These are phyloP conservation scores for Fusarium compactum DNA, from an alignment of 2,329 filamentous ascomycete genomes.

Conservation along the genomic window DNA sequence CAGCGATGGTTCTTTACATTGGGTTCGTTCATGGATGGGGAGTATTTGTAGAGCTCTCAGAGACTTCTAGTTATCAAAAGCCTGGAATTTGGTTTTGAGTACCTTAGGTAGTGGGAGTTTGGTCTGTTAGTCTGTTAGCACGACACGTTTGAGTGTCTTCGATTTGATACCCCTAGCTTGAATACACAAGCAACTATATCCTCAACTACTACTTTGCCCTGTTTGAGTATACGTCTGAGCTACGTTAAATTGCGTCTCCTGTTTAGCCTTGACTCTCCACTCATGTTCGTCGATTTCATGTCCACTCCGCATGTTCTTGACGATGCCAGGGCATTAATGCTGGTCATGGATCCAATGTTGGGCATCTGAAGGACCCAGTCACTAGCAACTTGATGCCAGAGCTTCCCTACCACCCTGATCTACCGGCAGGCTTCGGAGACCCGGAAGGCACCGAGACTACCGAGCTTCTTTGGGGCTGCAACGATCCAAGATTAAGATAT, in stretches of 20 bases:
- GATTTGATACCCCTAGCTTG: slow-evolving; percentile 41
- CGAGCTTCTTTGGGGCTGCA: neutral
- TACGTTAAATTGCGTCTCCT: neutral
- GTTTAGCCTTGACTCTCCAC: neutral
- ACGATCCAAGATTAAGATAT: slow-evolving; percentile 6
- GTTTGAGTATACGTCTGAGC: neutral
- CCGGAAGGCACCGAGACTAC: neutral
- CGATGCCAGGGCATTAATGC: neutral
- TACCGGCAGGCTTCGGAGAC: neutral
- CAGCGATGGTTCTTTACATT: neutral
- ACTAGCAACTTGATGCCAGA: neutral
- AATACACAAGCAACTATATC: slow-evolving; percentile 22
- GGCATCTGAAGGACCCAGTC: neutral
- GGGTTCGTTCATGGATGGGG: slow-evolving; percentile 17
- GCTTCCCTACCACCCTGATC: neutral
- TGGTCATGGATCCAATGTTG: neutral
- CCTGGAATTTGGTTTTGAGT: slow-evolving; percentile 12
- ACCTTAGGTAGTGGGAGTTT: slow-evolving; percentile 22
- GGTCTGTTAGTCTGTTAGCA: slow-evolving; percentile 18
- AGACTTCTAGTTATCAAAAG: slow-evolving; percentile 15
- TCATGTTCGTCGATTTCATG: neutral
- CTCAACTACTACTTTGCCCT: neutral
- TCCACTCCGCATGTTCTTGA: neutral
- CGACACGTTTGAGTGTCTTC: slow-evolving; percentile 21
- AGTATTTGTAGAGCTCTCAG: slow-evolving; percentile 9